Base-by-base conservation (phyloP, 2,329 filamentous ascomycete species). In the Thermoascus crustaceus region DNA sequence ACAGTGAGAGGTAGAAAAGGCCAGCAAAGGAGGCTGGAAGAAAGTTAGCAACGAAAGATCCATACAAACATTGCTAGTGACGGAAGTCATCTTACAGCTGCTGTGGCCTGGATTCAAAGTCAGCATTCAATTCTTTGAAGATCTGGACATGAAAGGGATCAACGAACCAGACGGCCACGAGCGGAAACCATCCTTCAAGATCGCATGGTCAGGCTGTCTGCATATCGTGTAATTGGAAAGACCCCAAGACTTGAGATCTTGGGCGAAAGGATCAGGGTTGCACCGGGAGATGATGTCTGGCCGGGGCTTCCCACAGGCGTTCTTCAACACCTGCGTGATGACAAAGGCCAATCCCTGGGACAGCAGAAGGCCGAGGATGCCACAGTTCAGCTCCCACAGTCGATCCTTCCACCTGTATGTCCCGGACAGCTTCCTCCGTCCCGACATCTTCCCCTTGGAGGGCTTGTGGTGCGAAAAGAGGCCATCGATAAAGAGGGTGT, bases 301-400 rank as follows among this genome's bases (percentile, higher is more conserved):
- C 29, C 74, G 57, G 4, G 74, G 74, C 49, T 76, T 77, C 23
- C 74, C 74, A 42, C 72, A 72, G 2, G 72, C 68, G 47, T 72
- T 76, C 54, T 78, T 78, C 47, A 78, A 48, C 3, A 66, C 68
- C 23, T 71, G 69, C 4, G 73, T 77, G 32, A 77, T 72, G 14
- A 73, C 66, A 49, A 76, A 77, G 0, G 71, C 67, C n/a, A 69
- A 55, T 9, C 63, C 69, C 37, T 74, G 68, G 20, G 71, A 67
- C 25, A 77, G 53, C 10, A 72, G 49, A 38, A 78, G 54, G n/a
- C 74, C 74, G 17, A 78, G 50, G 7, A 76, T 65, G 2, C 74
- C 74, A 45, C 73, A 76, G 47, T 78, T 78, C 47, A 77, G 57
- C 53, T 78, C 73, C 74, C 74, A 78, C n/a, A 77, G 49, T 13